These are phyloP conservation scores for Ganoderma boninense DNA, from an alignment of 1,284 basidiomycete genomes.

Conservation along the genomic window DNA sequence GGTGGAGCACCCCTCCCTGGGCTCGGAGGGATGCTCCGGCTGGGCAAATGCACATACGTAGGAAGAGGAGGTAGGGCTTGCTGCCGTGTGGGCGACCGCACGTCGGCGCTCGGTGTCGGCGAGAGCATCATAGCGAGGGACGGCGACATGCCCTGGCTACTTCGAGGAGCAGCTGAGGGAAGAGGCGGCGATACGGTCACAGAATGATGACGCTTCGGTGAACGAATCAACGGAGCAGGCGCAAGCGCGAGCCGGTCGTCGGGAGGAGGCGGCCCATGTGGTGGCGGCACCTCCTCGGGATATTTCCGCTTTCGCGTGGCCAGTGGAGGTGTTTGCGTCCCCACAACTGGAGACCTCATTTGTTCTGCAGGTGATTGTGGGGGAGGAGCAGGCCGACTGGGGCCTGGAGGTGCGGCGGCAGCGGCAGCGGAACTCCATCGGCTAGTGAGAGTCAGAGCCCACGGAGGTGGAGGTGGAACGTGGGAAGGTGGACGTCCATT, in stretches of 20 bases:
- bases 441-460: conserved; percentile 68
- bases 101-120: conserved; percentile 33
- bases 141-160: conserved; percentile 39
- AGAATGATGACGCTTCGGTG: conserved; percentile 38
- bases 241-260: conserved; percentile 31
- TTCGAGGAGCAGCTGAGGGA: conserved; percentile 23
- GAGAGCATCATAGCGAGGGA: conserved; percentile 46
- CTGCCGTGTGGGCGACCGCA: conserved; percentile 35
- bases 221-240: conserved; percentile 30
- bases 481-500: conserved; percentile 27
- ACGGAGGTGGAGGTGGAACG: conserved; percentile 70
- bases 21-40: conserved; percentile 27
- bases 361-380: conserved; percentile 31
- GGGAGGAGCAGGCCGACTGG: conserved; percentile 26
- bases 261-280: conserved; percentile 30
- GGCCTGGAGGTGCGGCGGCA: conserved; percentile 39
- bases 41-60: conserved; percentile 18
- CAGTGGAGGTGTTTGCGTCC: conserved; percentile 35
- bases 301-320: conserved; percentile 53
- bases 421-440: conserved; percentile 46
- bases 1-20: conserved; percentile 21
- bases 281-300: conserved; percentile 47
- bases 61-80: conserved; percentile 24
- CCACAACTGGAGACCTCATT: conserved; percentile 31
- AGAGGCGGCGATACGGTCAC: conserved; percentile 33